Percentiles rank a stretch among this genome's conserved stretches.
These are phyloP conservation scores for Tetragonia tetragonoides DNA, from an alignment of 148 eudicot genomes.

Conservation along the genomic window DNA sequence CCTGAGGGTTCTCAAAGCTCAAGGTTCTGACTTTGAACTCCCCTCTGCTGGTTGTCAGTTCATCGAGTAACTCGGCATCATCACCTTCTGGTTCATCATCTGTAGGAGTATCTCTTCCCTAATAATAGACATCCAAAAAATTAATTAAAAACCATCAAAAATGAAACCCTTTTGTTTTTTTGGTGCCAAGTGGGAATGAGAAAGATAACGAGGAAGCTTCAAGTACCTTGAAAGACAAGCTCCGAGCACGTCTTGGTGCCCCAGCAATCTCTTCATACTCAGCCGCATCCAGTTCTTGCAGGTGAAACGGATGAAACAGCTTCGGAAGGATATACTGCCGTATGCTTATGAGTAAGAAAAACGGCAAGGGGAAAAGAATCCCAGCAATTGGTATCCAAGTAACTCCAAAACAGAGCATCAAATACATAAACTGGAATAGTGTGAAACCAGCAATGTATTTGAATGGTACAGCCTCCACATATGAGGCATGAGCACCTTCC, in stretches of 20 bases:
- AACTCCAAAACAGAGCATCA: constrained; percentile 64
- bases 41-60: constrained; percentile 54
- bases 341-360: constrained; percentile 59
- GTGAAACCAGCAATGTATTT: constrained; percentile 57
- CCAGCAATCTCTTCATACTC: constrained; percentile 76
- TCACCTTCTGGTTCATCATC: constrained; percentile 26
- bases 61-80: constrained; percentile 49
- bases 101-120: constrained; percentile 32
- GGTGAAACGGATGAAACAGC: constrained; percentile 51
- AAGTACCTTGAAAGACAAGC: constrained; percentile 39
- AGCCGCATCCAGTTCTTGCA: constrained; percentile 68
- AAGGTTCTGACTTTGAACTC: constrained; percentile 47
- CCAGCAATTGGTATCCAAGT: constrained; percentile 87
- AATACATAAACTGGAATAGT: constrained; percentile 51
- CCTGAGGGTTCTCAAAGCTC: constrained; percentile 39
- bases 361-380: constrained; percentile 68
- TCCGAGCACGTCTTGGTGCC: constrained; percentile 29
- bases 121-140: neutral
- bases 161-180: neutral
- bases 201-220: neutral
- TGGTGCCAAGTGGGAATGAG: neutral
- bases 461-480: constrained; percentile 68
- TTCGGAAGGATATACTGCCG: constrained; percentile 60
- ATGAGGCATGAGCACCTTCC: constrained; percentile 65
- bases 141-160: neutral